A percentile compares a stretch with the other conserved stretches of the same genome.
Evolutionary conservation across 129 eudicot species (phyloP).

Genomic region (carrot (Daucus carota)): DNA sequence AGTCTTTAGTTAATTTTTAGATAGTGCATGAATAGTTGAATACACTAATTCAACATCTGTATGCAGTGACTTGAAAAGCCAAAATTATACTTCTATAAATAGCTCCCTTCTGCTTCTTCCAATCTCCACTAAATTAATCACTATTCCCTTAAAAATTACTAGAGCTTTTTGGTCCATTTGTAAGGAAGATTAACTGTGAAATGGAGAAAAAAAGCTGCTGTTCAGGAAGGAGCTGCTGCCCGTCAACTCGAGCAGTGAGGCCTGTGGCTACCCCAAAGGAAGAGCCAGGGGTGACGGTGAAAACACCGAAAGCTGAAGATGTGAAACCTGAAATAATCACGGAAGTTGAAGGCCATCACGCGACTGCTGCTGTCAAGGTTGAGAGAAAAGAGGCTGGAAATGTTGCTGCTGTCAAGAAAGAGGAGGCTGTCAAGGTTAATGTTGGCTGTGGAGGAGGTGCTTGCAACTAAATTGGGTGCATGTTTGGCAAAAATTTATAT

Average conservation of each 20-base stretch:
- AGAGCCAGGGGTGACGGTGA: not conserved
- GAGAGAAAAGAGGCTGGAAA: not conserved
- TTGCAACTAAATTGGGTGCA: not conserved
- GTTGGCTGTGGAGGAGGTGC: constrained; percentile 4
- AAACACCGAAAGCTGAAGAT: not conserved
- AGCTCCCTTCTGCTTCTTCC: not conserved
- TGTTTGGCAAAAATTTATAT: not conserved
- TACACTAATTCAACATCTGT: not conserved
- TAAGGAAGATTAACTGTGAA: not conserved
- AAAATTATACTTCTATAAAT: not conserved
- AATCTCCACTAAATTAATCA: not conserved
- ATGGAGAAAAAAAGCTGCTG: not conserved
- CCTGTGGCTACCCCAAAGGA: not conserved
- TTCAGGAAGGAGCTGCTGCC: not conserved
- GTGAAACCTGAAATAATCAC: not conserved
- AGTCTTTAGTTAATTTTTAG: not conserved
- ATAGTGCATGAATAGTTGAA: not conserved
- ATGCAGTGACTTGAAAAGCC: not conserved
- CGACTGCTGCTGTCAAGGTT: not conserved
- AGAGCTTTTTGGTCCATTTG: not conserved
- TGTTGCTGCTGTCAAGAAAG: not conserved
- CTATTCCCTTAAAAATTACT: too few relatives aligned
- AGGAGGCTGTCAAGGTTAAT: not conserved
- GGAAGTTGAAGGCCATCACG: too few relatives aligned
- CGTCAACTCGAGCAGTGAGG: not conserved